Evolutionary conservation across 495 filamentous ascomycete species (phyloP).

Genomic region (Elasticomyces elasticus): DNA sequence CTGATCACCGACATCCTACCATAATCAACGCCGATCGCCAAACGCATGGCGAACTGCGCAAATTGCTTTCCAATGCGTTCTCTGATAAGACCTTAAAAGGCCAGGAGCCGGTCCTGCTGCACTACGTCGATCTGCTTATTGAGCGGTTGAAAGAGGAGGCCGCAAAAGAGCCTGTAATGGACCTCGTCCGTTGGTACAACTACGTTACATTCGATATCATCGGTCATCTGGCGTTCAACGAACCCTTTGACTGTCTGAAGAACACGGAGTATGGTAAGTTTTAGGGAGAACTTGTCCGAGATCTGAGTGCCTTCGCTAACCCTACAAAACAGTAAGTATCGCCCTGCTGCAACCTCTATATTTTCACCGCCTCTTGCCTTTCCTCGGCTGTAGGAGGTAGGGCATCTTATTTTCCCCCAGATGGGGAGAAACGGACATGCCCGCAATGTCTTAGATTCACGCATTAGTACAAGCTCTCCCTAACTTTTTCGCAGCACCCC

Average conservation of each 20-base stretch:
- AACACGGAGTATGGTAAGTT: conserved; percentile 3
- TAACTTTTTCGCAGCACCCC: no score
- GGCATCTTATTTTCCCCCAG: no score
- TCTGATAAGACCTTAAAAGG: conserved; percentile 25
- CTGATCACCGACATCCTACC: conserved; percentile 4
- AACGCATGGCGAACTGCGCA: conserved; percentile 23
- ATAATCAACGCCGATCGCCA: conserved; percentile 18
- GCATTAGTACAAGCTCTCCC: no score
- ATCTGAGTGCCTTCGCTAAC: no score
- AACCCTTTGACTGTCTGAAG: conserved; percentile 12
- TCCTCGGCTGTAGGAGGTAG: conserved; percentile 1
- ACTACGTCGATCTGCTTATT: conserved; percentile 27
- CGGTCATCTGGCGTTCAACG: conserved; percentile 17
- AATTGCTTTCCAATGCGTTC: conserved; percentile 25
- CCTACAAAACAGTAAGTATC: no score
- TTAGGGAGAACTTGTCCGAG: no score
- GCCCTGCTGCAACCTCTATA: no score
- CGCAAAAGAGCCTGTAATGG: conserved; percentile 15
- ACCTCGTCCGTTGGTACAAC: conserved; percentile 27
- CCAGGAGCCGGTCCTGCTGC: conserved; percentile 27
- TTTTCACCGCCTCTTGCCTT: no score
- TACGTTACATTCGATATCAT: conserved; percentile 27
- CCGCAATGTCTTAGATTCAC: no score
- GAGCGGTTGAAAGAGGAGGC: conserved; percentile 19
- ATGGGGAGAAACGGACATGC: no score